Evolutionary conservation across 441 rosid genomes (phyloP), one percentile per base, ranked within the genome.

Genomic region (Adansonia madagascariensis): DNA sequence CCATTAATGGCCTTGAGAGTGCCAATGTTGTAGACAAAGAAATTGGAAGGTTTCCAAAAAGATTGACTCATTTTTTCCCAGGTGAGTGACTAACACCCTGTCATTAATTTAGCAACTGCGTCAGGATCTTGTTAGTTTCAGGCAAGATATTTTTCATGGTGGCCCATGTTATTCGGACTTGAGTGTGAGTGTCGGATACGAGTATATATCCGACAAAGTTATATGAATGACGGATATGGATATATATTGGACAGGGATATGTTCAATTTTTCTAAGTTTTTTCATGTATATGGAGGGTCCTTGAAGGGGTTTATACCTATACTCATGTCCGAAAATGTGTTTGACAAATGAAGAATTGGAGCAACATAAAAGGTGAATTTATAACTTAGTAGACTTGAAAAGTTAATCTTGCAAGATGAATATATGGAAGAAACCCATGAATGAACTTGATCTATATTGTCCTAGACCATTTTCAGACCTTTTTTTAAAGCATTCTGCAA

Each of bases 51-150:
- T 86, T 79, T 80, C 89, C 91, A 0, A 83, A 80, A 70, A 84
- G 89, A 41, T 77, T 85, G 57, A 82, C 92, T 24, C 92, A 87
- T 71, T 90, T 88, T 80, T 89, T 88, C 73, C 96, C 92, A 55
- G 92, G 93, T 86, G 86, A 3, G 27, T 52, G 62, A 15, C 57
- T 52, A 22, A 67, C 27, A 60, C 14, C 31, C 52, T 68, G 3
- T 4, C 3, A 8, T 22, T 46, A 22, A 69, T 24, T 35, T 35
- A 41, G 44, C 15, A 12, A 17, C 27, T 1, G 8, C 7, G 35
- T 15, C 20, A 41, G 4, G 2, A 22, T 22, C 14, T 20, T 50
- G 17, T 59, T 18, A 22, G 63, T 59, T 59, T 20, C 31, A 20
- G 5, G 14, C 31, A 59, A 20, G 31, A 20, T 9, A 55, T 47